These are phyloP conservation scores for Euphorbia corollata DNA, from an alignment of 441 rosid genomes.

Conservation along the genomic window DNA sequence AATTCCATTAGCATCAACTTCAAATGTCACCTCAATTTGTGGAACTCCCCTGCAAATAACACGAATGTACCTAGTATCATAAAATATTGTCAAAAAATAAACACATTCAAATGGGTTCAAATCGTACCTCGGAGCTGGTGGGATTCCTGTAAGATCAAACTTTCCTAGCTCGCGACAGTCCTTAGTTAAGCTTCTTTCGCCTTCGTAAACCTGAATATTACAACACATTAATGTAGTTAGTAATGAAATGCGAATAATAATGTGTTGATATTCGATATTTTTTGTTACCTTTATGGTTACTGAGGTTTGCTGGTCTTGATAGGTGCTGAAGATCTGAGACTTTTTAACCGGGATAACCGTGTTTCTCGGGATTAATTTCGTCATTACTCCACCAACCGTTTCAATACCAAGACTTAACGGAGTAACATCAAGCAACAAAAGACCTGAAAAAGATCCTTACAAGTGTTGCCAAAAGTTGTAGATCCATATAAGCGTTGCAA, in stretches of 20 bases:
- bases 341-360: slow-evolving; percentile 48
- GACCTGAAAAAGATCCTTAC: slow-evolving; percentile 23
- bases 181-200: slow-evolving; percentile 50
- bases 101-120: no score
- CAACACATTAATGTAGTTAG: neutral
- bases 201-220: slow-evolving; percentile 39
- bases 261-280: neutral
- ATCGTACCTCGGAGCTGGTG: slow-evolving; percentile 46
- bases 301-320: slow-evolving; percentile 48
- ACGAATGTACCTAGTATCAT: no score
- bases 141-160: slow-evolving; percentile 50
- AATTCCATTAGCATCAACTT: slow-evolving; percentile 50
- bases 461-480: no score
- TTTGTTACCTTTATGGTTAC: slow-evolving; percentile 40
- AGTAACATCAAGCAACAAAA: slow-evolving; percentile 37
- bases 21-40: slow-evolving; percentile 53
- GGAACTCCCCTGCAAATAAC: slow-evolving; percentile 43
- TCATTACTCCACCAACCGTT: slow-evolving; percentile 57
- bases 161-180: slow-evolving; percentile 49
- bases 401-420: slow-evolving; percentile 51
- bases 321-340: slow-evolving; percentile 46
- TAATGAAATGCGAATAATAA: neutral
- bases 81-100: neutral
- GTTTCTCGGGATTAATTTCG: slow-evolving; percentile 49
- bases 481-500: no score